These are phyloP conservation scores for Marchantia polymorpha DNA, from an alignment of 225 moss, liverwort and hornwort genomes.

Conservation along the genomic window DNA sequence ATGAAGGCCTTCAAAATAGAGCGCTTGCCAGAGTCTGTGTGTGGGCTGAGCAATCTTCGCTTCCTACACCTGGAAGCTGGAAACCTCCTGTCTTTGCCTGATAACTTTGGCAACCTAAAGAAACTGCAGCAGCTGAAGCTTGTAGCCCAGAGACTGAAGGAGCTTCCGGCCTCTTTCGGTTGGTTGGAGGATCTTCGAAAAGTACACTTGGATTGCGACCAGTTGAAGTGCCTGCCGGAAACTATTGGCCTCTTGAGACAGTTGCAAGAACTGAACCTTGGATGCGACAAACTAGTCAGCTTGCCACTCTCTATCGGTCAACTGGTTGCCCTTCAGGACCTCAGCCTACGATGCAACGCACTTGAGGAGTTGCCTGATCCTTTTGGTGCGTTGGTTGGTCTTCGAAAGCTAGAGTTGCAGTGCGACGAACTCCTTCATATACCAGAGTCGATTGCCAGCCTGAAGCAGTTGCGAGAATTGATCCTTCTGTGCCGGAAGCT, in stretches of 20 bases:
- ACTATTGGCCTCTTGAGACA: background rate
- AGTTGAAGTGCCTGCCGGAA: background rate
- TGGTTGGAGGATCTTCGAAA: background rate
- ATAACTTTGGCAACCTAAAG: background rate
- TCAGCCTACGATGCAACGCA: background rate
- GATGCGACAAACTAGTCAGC: background rate
- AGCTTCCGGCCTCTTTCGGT: background rate
- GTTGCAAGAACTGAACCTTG: background rate
- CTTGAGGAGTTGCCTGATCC: background rate
- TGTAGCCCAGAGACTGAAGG: background rate
- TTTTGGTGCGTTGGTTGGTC: background rate
- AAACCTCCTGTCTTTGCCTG: background rate
- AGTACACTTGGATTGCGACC: background rate
- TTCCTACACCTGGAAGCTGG: background rate
- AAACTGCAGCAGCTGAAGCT: background rate
- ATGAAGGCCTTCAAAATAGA: too few relatives aligned
- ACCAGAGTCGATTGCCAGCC: background rate
- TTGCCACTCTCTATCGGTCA: background rate
- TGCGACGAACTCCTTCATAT: background rate
- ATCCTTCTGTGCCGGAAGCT: background rate
- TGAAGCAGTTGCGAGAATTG: background rate
- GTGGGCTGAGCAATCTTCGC: too few relatives aligned
- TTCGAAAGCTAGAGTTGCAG: background rate
- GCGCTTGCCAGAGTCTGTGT: too few relatives aligned
- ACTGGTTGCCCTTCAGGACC: background rate